A percentile compares a stretch with the other conserved stretches of the same genome.
Evolutionary conservation across 495 filamentous ascomycete species (phyloP).

Genomic region (Penicillium samsonianum): DNA sequence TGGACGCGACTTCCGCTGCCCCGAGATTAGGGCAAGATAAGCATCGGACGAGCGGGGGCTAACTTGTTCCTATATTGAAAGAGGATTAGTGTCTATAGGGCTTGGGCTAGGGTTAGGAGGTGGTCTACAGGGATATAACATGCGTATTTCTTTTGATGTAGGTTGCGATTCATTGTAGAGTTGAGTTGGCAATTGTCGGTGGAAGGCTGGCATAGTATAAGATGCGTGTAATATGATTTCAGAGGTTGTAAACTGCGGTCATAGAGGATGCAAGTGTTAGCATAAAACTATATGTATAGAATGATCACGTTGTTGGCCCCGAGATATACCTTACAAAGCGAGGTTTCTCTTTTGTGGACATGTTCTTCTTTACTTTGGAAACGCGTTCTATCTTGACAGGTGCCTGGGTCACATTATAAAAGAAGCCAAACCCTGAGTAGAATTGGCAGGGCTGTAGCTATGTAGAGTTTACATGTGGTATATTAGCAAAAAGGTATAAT

Average conservation of each 20-base stretch:
- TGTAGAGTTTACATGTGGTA: background rate
- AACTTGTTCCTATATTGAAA: background rate
- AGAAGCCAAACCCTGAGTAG: background rate
- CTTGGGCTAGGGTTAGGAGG: background rate
- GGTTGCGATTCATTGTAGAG: background rate
- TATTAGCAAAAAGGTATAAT: background rate
- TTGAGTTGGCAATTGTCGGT: background rate
- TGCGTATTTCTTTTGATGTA: background rate
- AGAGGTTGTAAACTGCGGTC: background rate
- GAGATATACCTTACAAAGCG: background rate
- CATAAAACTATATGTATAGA: background rate
- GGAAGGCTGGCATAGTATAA: background rate
- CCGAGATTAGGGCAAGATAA: constrained; percentile 24
- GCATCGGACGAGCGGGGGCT: constrained; percentile 24
- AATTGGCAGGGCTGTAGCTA: background rate
- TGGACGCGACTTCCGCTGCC: constrained; percentile 21
- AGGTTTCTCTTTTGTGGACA: background rate
- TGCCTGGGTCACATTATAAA: too few species aligned
- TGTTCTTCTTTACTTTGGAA: background rate
- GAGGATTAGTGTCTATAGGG: background rate
- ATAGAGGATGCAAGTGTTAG: background rate
- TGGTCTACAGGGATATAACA: background rate
- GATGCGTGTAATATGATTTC: background rate
- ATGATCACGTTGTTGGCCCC: background rate
- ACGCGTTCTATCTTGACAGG: background rate